Evolutionary conservation across 176 grass and related monocot genomes (phyloP), one percentile per base, ranked within the genome.

Genomic region (Lolium multiflorum): DNA sequence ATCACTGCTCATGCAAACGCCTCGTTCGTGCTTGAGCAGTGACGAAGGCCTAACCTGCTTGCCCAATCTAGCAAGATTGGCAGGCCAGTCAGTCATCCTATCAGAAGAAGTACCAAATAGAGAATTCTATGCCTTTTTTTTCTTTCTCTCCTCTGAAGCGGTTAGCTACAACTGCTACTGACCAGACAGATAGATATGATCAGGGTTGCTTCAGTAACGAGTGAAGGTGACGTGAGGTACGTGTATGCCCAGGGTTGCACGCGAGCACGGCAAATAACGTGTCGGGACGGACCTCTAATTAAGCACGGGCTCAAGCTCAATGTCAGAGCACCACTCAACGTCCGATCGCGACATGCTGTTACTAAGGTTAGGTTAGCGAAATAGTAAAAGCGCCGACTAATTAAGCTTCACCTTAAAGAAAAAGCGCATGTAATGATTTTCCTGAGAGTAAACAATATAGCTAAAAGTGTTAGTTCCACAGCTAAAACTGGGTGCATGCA

Each of bases 141-240:
- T n/a, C n/a, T n/a, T 35, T 35, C 31, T 35, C 31, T 35, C 2
- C 31, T 35, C 6, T 1, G 5, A 11, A 18, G 6, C 28, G 17
- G 64, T 16, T 74, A 50, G 71, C 16, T 77, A 16, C 2, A 86
- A 61, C 78, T 13, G 78, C 57, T 57, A 7, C 58, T 20, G 3
- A 48, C 46, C 66, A 35, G 57, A 49, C 51, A 26, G 5, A 50
- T 49, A 5, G 5, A 9, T 4, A 7, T 9, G 7, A 10, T 31
- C 28, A 31, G 28, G 31, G 51, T 86, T 87, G 79, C 84, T 90
- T 86, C 83, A 54, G 18, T 11, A 18, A 18, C 38, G 12, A 41
- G 58, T 7, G 52, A 58, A 77, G 50, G 60, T 2, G 11, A 69
- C 9, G 2, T 55, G 51, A 6, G 48, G 2, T 50, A 50, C 11